These are phyloP conservation scores for Schwanniomyces vanrijiae DNA, from an alignment of 805 yeast species.

Conservation along the genomic window DNA sequence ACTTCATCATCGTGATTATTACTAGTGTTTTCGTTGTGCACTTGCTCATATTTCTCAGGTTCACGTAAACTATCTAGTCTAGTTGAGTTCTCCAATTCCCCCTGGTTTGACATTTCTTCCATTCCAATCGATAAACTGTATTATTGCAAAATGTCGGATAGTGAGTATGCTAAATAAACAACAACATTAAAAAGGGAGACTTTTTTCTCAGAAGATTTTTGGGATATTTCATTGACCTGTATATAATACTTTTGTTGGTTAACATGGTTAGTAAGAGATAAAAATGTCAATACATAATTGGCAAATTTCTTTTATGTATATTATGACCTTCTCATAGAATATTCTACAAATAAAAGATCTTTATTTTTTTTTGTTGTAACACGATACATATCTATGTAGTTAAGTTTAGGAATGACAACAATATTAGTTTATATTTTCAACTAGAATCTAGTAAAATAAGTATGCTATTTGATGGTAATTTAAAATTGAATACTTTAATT, in stretches of 20 bases:
- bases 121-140: conserved; percentile 3
- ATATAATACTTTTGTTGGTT: not conserved
- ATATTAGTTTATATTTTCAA: too few relatives aligned
- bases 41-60: conserved; percentile 4
- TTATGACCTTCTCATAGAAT: too few relatives aligned
- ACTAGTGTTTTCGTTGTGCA: conserved; percentile 1
- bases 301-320: too few relatives aligned
- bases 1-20: conserved; percentile 4
- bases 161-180: conserved; percentile 3
- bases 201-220: conserved; percentile 8
- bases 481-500: too few relatives aligned
- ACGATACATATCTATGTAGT: too few relatives aligned
- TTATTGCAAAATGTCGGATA: conserved; percentile 13
- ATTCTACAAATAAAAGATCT: too few relatives aligned
- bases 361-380: too few relatives aligned
- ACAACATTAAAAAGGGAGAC: conserved; percentile 8
- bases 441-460: too few relatives aligned
- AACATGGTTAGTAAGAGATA: too few relatives aligned
- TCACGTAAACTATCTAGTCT: conserved; percentile 7
- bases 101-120: conserved; percentile 9
- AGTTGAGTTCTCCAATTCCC: conserved; percentile 5
- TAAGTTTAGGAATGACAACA: too few relatives aligned
- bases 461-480: too few relatives aligned
- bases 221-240: not conserved
- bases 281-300: too few relatives aligned